These are phyloP conservation scores for Populus simonii DNA, from an alignment of 345 rosid genomes.

Conservation along the genomic window DNA sequence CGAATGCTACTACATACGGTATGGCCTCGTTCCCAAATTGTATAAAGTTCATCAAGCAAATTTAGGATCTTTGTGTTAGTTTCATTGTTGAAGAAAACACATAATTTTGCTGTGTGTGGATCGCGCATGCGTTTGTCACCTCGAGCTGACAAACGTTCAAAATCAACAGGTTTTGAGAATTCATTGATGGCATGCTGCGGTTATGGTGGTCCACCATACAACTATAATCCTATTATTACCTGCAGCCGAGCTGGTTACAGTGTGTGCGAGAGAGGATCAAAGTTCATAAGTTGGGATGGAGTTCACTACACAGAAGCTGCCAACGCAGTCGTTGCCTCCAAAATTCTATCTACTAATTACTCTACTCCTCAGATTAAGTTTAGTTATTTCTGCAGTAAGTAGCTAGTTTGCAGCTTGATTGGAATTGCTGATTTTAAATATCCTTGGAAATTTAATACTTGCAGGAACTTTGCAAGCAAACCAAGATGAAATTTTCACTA, in stretches of 20 bases:
- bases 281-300: conserved; percentile 61
- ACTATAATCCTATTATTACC: conserved; percentile 32
- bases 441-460: background rate
- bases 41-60: background rate
- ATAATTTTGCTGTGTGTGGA: background rate
- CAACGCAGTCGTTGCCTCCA: conserved; percentile 43
- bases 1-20: conserved; percentile 45
- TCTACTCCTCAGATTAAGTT: conserved; percentile 48
- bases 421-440: background rate
- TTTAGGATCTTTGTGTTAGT: background rate
- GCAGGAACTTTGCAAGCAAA: background rate
- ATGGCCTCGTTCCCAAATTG: background rate
- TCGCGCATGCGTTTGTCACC: background rate
- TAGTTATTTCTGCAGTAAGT: conserved; percentile 38
- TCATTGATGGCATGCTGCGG: conserved; percentile 59
- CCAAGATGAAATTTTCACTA: background rate
- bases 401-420: background rate
- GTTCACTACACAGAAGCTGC: conserved; percentile 75
- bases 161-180: conserved; percentile 45
- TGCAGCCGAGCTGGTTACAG: conserved; percentile 47
- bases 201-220: conserved; percentile 51
- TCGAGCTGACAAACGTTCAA: background rate
- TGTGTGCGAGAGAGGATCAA: conserved; percentile 37
- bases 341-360: conserved; percentile 37
- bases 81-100: background rate